Conservation (phyloP, 129 eudicot genomes). For the Mikania micrantha region DNA sequence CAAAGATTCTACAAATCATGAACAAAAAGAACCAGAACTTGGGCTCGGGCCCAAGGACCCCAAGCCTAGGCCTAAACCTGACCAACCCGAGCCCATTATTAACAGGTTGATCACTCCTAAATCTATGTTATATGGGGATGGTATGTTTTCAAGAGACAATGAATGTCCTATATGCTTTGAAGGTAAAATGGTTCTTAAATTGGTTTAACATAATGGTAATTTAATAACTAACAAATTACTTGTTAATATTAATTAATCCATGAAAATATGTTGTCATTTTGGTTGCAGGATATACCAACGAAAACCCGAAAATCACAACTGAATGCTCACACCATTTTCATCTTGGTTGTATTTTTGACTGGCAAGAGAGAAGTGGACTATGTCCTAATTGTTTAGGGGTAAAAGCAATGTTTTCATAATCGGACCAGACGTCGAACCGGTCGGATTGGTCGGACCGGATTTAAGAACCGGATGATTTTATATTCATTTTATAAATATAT, state of each 20-base stretch:
- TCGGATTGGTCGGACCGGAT: no score
- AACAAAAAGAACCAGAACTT: neutral
- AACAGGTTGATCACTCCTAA: neutral
- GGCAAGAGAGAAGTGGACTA: slow-evolving; percentile 55
- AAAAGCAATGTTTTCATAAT: no score
- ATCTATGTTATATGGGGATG: neutral
- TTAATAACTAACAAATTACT: no score
- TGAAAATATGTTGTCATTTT: neutral
- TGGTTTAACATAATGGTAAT: no score
- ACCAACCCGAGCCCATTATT: neutral
- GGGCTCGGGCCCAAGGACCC: no score
- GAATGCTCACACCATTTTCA: slow-evolving; percentile 63
- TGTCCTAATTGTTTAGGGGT: slow-evolving; percentile 63
- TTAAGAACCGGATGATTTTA: no score
- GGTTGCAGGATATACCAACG: slow-evolving; percentile 43
- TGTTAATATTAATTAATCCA: no score
- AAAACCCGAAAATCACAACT: slow-evolving; percentile 59
- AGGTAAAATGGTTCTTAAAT: no score
- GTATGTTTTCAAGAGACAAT: neutral
- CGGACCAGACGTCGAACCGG: no score
- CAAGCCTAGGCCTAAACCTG: neutral
- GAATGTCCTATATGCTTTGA: slow-evolving; percentile 31
- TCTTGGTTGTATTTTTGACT: slow-evolving; percentile 60
- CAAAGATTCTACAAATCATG: neutral
- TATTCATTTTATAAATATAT: no score